Evolutionary conservation across 2,329 filamentous ascomycete genomes (phyloP), one percentile per base, ranked within the genome.

Genomic region (Fusarium setosum): DNA sequence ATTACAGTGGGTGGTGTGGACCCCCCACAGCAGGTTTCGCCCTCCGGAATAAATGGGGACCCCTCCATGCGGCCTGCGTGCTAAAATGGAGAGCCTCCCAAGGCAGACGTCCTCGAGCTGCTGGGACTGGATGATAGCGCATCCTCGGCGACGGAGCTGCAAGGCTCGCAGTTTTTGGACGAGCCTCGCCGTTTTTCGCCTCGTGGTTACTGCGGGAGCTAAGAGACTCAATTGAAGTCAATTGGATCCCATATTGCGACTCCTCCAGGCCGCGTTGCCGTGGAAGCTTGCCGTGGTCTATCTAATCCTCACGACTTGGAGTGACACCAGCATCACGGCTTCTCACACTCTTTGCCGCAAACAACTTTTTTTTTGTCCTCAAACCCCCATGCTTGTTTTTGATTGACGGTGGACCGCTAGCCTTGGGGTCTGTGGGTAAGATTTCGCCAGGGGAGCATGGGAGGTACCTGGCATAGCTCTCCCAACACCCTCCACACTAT

Each of bases 41-140:
- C 44, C 48, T 38, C 47, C 50, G 42, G 18, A 35, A 38, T 48
- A 44, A 52, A 47, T 64, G 63, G 63, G 31, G 40, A 11, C 41
- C 41, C 32, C 47, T 20, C 37, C 35, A 24, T 42, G 15, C 35
- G 40, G 37, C n/a, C 32, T 41, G 23, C 18, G 49, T 50, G 49
- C 60, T 56, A 38, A 51, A 59, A n/a, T 56, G 59, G 59, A 26
- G 62, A 58, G 37, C 53, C 21, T 62, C 62, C 44, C 69, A 73
- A 73, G 71, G 71, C 71, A 73, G 71, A 73, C 63, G 60, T 40
- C 41, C 56, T 58, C 57, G 35, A 64, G 42, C 34, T 34, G 53
- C 58, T 73, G 71, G 66, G 71, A 73, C 68, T 70, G 63, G 55
- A 68, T 63, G 71, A 63, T 73, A 73, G 52, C 54, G 63, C 66